Evolutionary conservation across 306 rosid genomes (phyloP), one percentile per base, ranked within the genome.

Genomic region (Cotoneaster glaucophyllus): DNA sequence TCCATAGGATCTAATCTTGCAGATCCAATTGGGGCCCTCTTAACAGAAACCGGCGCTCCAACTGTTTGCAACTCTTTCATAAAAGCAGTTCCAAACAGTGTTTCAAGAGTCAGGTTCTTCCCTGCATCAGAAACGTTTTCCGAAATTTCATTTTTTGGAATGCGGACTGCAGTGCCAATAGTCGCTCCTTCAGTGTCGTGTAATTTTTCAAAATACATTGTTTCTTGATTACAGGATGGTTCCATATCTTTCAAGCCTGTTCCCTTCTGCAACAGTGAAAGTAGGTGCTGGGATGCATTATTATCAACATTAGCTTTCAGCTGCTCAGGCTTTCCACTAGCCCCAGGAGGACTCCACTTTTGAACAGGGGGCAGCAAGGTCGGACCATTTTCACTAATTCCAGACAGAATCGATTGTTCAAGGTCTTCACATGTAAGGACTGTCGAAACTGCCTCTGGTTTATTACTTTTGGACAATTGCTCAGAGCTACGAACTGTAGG

Each of bases 41-140:
- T 96, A 75, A 82, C 85, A 68, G 99, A 96, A 79, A 96, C 96
- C 44, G 99, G 99, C 10, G 98, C 98, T 83, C 98, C 99, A 79
- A 93, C 94, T 66, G 98, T 87, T 29, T 96, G 99, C 80, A 96
- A 82, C 82, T 92, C 99, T 89, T 88, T 83, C 99, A 96, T 96
- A 86, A 96, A 96, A 78, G 97, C 96, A 82, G 96, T 84, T 58
- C 99, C 99, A 88, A 96, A 90, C 45, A 93, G 96, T 62, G 89
- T 89, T 88, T 96, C 99, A 71, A 96, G 88, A 21, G 98, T 96
- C 71, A 89, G 83, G 64, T 75, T 67, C 67, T 93, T 88, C 12
- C 80, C 88, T 67, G 91, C 70, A 78, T 85, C 78, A 31, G 97
- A 82, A 77, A 73, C 78, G 56, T 79, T 83, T 21, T 78, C 91